Percentiles rank a stretch among this genome's conserved stretches.
These are phyloP conservation scores for Pestalotiopsis sp. DNA, from an alignment of 2,329 filamentous ascomycete genomes.

Conservation along the genomic window DNA sequence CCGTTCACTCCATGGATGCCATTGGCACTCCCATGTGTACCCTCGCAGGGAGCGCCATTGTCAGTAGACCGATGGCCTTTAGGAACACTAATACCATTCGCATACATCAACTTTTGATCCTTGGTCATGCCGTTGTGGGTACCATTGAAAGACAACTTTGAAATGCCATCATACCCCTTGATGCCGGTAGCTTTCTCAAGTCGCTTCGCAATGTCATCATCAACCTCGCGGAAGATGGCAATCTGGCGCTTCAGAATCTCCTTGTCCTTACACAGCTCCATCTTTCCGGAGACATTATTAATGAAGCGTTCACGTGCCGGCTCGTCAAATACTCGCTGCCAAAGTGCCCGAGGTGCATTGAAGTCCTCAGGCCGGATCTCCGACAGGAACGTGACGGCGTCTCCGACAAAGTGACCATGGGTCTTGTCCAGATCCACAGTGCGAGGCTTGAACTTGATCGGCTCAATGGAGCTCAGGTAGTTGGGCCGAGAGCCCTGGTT, in stretches of 20 bases:
- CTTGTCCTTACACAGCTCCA: slow-evolving; percentile 58
- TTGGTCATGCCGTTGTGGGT: slow-evolving; percentile 64
- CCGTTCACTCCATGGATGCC: slow-evolving; percentile 17
- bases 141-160: slow-evolving; percentile 59
- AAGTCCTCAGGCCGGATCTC: slow-evolving; percentile 42
- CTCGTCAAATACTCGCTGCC: slow-evolving; percentile 65
- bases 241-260: slow-evolving; percentile 68
- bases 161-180: slow-evolving; percentile 61
- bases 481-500: slow-evolving; percentile 6
- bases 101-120: slow-evolving; percentile 44
- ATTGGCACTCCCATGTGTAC: slow-evolving; percentile 37
- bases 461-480: slow-evolving; percentile 29
- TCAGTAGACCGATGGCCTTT: slow-evolving; percentile 32
- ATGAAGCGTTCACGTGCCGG: slow-evolving; percentile 60
- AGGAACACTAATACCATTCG: slow-evolving; percentile 50
- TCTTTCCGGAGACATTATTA: slow-evolving; percentile 63
- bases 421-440: slow-evolving; percentile 39
- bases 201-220: slow-evolving; percentile 57
- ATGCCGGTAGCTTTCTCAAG: slow-evolving; percentile 66
- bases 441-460: slow-evolving; percentile 37
- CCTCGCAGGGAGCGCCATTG: slow-evolving; percentile 49
- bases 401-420: slow-evolving; percentile 40
- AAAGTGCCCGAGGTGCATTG: slow-evolving; percentile 56
- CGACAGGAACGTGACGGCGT: slow-evolving; percentile 40
- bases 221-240: slow-evolving; percentile 66